Conservation (phyloP, 768 basidiomycete genomes). For the Gelatoporia subvermispora region DNA sequence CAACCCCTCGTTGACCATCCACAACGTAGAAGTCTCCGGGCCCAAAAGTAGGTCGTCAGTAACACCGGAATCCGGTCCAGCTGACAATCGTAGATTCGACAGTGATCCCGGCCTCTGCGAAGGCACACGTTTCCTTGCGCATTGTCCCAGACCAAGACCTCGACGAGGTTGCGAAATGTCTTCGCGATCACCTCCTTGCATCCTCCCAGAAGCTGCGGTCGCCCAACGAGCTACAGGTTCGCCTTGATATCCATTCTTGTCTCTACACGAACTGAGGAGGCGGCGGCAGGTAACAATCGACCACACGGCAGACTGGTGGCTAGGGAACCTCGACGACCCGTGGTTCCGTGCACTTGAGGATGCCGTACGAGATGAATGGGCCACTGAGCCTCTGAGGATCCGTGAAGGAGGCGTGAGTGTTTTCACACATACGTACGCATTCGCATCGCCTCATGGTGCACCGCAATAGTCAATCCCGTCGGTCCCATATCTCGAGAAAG, state of each 20-base stretch:
- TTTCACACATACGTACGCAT: not conserved
- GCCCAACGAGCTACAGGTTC: conserved; percentile 68
- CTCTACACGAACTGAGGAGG: not conserved
- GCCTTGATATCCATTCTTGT: conserved; percentile 7
- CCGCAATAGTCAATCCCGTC: conserved; percentile 79
- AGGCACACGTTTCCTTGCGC: conserved; percentile 83
- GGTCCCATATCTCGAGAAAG: conserved; percentile 89
- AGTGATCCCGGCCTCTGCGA: conserved; percentile 81
- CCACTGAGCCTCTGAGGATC: conserved; percentile 76
- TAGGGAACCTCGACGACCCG: conserved; percentile 77
- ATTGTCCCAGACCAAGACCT: conserved; percentile 93
- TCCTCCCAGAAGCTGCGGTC: conserved; percentile 61
- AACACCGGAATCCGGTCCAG: not conserved
- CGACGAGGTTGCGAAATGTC: conserved; percentile 54
- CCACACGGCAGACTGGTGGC: conserved; percentile 94
- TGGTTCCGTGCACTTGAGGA: conserved; percentile 86
- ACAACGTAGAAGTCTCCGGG: conserved; percentile 79
- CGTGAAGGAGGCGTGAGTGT: conserved; percentile 85
- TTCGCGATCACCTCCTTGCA: conserved; percentile 52
- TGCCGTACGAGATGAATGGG: conserved; percentile 86
- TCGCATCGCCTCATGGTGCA: not conserved
- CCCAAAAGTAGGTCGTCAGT: conserved; percentile 54
- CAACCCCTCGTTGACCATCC: conserved; percentile 86
- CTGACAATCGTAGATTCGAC: conserved; percentile 55
- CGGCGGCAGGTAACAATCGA: conserved; percentile 64